These are phyloP conservation scores for Mimosa bimucronata DNA, from an alignment of 306 rosid genomes.

Conservation along the genomic window DNA sequence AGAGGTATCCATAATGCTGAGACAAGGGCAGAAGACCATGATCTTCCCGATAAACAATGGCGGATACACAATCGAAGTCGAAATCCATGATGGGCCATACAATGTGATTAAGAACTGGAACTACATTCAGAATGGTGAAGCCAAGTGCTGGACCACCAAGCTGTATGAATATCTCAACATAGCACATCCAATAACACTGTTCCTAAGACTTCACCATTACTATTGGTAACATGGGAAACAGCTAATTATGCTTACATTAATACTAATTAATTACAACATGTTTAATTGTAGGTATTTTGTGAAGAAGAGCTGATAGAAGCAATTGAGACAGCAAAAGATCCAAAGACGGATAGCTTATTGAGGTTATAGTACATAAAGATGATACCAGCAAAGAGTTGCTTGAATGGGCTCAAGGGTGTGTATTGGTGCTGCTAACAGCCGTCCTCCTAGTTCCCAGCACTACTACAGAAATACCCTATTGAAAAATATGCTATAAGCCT, in stretches of 20 bases:
- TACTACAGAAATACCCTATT: no score
- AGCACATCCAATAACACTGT: not conserved
- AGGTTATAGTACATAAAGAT: constrained; percentile 84
- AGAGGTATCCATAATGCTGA: no score
- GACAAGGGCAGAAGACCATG: no score
- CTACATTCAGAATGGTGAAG: no score
- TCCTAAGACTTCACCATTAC: not conserved
- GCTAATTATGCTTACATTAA: not conserved
- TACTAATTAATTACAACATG: not conserved
- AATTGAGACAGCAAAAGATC: constrained; percentile 65
- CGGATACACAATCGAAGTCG: no score
- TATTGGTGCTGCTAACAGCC: constrained; percentile 84
- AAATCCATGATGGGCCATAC: no score
- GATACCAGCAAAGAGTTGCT: constrained; percentile 95
- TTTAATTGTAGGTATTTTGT: constrained; percentile 54
- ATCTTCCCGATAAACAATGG: no score
- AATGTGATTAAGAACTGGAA: no score
- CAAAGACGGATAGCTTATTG: constrained; percentile 72
- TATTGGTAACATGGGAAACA: not conserved
- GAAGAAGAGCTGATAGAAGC: constrained; percentile 81
- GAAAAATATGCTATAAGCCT: no score
- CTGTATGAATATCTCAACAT: constrained; percentile 39
- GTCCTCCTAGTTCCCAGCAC: constrained; percentile 83
- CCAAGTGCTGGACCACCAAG: constrained; percentile 90
- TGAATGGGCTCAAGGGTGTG: constrained; percentile 80